Evolutionary conservation across 2,329 filamentous ascomycete genomes (phyloP).

Genomic region (Colletotrichum nymphaeae): DNA sequence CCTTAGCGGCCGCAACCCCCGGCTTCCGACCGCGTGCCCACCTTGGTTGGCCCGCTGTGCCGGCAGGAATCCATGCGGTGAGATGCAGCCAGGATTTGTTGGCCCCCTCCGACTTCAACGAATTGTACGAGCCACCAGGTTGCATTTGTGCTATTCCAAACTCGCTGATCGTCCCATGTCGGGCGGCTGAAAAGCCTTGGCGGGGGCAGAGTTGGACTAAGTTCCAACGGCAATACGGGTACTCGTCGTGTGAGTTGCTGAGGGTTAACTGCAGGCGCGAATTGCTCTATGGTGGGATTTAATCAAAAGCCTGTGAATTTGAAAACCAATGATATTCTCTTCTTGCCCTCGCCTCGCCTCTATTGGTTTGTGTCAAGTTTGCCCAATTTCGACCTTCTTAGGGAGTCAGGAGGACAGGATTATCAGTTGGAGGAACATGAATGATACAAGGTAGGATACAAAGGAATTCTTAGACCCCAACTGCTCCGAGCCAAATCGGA

Average conservation of each 20-base stretch:
- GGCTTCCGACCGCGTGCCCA: neutral
- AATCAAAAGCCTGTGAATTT: neutral
- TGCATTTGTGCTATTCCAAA: neutral
- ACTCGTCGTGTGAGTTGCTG: too few species aligned
- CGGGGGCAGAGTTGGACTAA: neutral
- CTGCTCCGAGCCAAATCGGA: neutral
- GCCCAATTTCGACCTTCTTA: neutral
- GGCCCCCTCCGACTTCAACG: neutral
- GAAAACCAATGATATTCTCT: neutral
- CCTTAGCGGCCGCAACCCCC: neutral
- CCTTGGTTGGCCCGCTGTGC: neutral
- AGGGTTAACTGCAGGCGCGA: too few species aligned
- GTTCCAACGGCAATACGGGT: neutral
- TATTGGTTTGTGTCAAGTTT: neutral
- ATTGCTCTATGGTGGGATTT: neutral
- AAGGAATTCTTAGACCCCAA: neutral
- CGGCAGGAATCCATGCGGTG: neutral
- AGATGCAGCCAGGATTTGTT: neutral
- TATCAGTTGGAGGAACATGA: too few species aligned
- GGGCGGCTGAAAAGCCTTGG: neutral
- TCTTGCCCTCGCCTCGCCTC: neutral
- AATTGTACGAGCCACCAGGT: neutral
- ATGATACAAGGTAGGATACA: neutral
- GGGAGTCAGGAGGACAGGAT: neutral
- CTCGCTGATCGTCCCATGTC: neutral